These are phyloP conservation scores for Penicillium odoratum DNA, from an alignment of 495 filamentous ascomycete species.

Conservation along the genomic window DNA sequence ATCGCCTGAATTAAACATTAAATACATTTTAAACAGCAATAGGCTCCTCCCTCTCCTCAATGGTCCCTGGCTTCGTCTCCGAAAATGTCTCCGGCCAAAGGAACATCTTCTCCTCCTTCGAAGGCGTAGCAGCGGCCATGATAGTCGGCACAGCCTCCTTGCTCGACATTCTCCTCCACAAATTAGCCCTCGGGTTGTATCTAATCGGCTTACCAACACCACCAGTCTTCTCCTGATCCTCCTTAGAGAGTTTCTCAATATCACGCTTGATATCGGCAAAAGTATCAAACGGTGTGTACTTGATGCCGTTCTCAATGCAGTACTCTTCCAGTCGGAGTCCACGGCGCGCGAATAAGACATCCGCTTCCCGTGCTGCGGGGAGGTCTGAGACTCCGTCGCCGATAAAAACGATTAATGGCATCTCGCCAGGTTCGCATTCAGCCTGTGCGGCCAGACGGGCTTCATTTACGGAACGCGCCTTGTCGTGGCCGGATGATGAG, in stretches of 20 bases:
- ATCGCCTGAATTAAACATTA: too few species aligned
- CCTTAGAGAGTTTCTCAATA: constrained; percentile 56
- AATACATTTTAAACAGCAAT: constrained; percentile 4
- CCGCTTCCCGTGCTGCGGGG: constrained; percentile 69
- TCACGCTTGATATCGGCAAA: constrained; percentile 69
- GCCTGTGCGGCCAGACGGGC: constrained; percentile 54
- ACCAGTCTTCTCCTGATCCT: constrained; percentile 64
- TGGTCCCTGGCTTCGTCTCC: constrained; percentile 36
- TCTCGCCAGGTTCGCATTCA: constrained; percentile 56
- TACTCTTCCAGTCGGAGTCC: constrained; percentile 71
- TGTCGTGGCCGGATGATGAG: constrained; percentile 68
- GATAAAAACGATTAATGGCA: constrained; percentile 74
- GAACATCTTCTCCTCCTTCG: constrained; percentile 64
- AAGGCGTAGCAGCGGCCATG: constrained; percentile 54
- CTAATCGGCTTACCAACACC: constrained; percentile 61
- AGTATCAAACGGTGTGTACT: constrained; percentile 65
- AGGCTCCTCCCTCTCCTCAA: constrained; percentile 17
- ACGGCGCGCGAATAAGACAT: constrained; percentile 71
- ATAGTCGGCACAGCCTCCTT: constrained; percentile 58
- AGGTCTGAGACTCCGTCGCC: constrained; percentile 78
- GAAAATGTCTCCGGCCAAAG: constrained; percentile 65
- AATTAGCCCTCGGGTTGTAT: constrained; percentile 71
- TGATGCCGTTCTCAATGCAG: constrained; percentile 63
- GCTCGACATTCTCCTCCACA: constrained; percentile 67
- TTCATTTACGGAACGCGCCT: constrained; percentile 64